These are phyloP conservation scores for Simplicillium aogashimaense DNA, from an alignment of 2,329 filamentous ascomycete species.

Conservation along the genomic window DNA sequence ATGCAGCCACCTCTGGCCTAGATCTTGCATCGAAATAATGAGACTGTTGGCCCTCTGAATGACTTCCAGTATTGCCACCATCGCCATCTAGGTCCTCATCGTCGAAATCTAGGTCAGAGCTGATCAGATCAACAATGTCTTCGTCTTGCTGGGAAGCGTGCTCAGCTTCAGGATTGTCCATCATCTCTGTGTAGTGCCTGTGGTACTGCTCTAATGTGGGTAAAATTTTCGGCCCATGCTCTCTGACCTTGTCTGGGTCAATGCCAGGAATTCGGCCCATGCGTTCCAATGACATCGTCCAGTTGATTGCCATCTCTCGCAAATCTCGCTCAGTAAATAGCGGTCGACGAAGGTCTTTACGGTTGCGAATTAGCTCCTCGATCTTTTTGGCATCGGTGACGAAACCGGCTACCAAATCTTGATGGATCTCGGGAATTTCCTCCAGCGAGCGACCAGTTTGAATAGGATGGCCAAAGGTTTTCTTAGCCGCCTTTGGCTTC, in stretches of 20 bases:
- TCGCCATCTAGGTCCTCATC: slow-evolving; percentile 26
- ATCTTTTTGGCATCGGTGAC: slow-evolving; percentile 49
- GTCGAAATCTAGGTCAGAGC: slow-evolving; percentile 29
- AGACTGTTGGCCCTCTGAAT: slow-evolving; percentile 27
- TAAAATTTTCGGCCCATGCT: slow-evolving; percentile 52
- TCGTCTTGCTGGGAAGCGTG: slow-evolving; percentile 9
- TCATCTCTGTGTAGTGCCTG: slow-evolving; percentile 38
- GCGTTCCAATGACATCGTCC: slow-evolving; percentile 50
- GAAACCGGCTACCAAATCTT: slow-evolving; percentile 55
- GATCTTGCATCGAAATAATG: slow-evolving; percentile 32
- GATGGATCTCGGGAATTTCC: slow-evolving; percentile 48
- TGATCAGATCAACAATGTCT: slow-evolving; percentile 47
- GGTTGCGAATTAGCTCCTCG: slow-evolving; percentile 52
- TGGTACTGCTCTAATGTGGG: slow-evolving; percentile 42
- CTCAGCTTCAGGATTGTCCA: slow-evolving; percentile 19
- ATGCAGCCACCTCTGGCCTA: slow-evolving; percentile 21
- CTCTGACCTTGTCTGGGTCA: slow-evolving; percentile 48
- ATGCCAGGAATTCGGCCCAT: slow-evolving; percentile 58
- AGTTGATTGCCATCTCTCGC: slow-evolving; percentile 62
- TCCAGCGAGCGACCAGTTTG: slow-evolving; percentile 43
- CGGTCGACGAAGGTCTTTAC: slow-evolving; percentile 43
- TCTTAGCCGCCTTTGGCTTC: slow-evolving; percentile 18
- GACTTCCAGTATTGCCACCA: neutral
- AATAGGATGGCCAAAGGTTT: slow-evolving; percentile 46
- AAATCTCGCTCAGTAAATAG: slow-evolving; percentile 62